These are phyloP conservation scores for Seminavis robusta DNA, from an alignment of 108 stramenopile genomes.

Conservation along the genomic window DNA sequence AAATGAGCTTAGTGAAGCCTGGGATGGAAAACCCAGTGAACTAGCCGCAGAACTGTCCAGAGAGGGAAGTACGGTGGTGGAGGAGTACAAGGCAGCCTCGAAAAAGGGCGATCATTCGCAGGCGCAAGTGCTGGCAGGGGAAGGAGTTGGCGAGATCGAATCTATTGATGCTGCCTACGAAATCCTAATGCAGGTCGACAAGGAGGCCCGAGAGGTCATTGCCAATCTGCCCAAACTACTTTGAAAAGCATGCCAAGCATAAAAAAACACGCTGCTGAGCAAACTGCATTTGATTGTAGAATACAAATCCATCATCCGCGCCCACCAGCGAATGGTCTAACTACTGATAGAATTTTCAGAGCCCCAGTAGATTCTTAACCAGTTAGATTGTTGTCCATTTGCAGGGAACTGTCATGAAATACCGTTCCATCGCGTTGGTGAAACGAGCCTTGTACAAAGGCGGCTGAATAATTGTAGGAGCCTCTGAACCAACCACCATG, in stretches of 20 bases:
- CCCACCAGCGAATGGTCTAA: too few relatives aligned
- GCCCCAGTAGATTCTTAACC: too few relatives aligned
- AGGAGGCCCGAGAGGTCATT: constrained; percentile 35
- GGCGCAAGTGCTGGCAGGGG: constrained; percentile 39
- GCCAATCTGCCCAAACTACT: constrained; percentile 10
- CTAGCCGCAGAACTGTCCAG: constrained; percentile 19
- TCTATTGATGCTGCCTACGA: constrained; percentile 58
- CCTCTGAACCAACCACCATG: constrained; percentile 96
- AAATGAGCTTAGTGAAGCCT: constrained; percentile 53
- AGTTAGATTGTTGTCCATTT: constrained; percentile 92
- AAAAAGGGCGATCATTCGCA: constrained; percentile 16
- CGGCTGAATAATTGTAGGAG: constrained; percentile 98
- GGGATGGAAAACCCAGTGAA: constrained; percentile 44
- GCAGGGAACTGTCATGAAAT: constrained; percentile 96
- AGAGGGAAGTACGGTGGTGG: constrained; percentile 19
- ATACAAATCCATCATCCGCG: too few relatives aligned
- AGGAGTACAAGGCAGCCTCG: constrained; percentile 25
- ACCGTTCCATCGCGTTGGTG: constrained; percentile 94
- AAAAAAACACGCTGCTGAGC: too few relatives aligned
- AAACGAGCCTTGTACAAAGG: constrained; percentile 94
- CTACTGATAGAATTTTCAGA: too few relatives aligned
- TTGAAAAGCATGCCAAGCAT: neutral
- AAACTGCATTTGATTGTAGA: too few relatives aligned
- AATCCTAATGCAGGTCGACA: constrained; percentile 41
- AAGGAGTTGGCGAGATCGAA: constrained; percentile 65